phyloP scores from a whole-genome alignment of 495 filamentous ascomycete genomes.

The Penicillium pulvis region DNA sequence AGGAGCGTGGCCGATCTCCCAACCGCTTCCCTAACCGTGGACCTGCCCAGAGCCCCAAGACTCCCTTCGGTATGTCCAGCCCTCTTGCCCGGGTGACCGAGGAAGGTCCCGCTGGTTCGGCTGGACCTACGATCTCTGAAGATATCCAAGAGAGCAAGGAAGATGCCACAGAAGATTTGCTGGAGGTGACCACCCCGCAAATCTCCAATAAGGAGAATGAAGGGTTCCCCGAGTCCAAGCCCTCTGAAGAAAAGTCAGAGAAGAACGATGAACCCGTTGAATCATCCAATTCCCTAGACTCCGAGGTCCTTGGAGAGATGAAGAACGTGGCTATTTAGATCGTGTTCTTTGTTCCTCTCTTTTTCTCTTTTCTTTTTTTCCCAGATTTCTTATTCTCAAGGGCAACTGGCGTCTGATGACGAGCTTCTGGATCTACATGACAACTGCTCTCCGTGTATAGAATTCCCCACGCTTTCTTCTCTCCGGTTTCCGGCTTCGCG shows the following conservation, averaged over 20 bases:
- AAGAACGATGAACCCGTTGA: constrained; percentile 33
- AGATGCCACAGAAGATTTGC: constrained; percentile 39
- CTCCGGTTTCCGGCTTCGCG: constrained; percentile 20
- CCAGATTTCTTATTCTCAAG: constrained; percentile 24
- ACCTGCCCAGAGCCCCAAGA: constrained; percentile 51
- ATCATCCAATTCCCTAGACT: constrained; percentile 32
- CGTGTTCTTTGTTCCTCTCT: constrained; percentile 1
- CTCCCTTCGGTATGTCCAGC: constrained; percentile 52
- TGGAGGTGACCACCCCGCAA: constrained; percentile 50
- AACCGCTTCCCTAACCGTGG: constrained; percentile 53
- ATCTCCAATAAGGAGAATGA: constrained; percentile 43
- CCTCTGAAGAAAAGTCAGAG: constrained; percentile 35
- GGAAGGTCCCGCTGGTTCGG: constrained; percentile 44
- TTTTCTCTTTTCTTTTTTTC: constrained; percentile 16
- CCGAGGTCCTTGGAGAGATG: constrained; percentile 54
- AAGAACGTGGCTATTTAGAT: constrained; percentile 58
- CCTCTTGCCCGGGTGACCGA: constrained; percentile 56
- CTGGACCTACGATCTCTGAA: constrained; percentile 37
- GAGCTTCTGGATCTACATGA: constrained; percentile 27
- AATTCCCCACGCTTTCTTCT: constrained; percentile 20
- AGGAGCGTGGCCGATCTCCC: constrained; percentile 57
- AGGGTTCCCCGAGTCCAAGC: constrained; percentile 22
- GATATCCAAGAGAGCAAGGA: constrained; percentile 37
- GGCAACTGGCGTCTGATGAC: constrained; percentile 29
- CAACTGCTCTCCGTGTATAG: constrained; percentile 31